Evolutionary conservation across 441 rosid species (phyloP).

Genomic region (Populus hybrid): DNA sequence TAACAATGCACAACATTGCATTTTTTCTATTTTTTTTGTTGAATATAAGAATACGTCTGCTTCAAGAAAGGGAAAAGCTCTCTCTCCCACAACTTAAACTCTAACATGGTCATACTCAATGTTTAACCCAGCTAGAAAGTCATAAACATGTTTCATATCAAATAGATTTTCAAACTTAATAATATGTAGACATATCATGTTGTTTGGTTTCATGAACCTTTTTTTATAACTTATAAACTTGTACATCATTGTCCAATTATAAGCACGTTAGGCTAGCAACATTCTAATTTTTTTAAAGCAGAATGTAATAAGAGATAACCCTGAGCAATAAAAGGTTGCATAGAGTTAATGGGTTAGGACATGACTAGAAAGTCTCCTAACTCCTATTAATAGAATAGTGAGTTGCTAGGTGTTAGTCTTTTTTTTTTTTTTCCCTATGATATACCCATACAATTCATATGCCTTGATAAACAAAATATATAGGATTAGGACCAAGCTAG

Average conservation of each 20-base stretch:
- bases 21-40: no score
- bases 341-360: neutral
- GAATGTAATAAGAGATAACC: neutral
- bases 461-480: neutral
- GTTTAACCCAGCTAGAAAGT: neutral
- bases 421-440: no score
- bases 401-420: no score
- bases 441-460: neutral
- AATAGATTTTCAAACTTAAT: neutral
- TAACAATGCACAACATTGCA: no score
- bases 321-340: neutral
- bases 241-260: neutral
- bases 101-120: no score
- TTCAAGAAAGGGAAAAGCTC: no score
- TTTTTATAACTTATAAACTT: neutral
- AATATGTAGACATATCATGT: neutral
- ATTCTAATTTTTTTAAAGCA: neutral
- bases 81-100: no score
- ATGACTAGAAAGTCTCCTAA: neutral
- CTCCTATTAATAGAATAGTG: neutral
- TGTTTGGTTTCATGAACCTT: neutral
- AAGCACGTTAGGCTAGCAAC: neutral
- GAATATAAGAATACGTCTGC: no score
- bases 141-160: neutral
- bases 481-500: neutral